Conservation (phyloP, 2,329 filamentous ascomycete genomes). For the Fusarium sp. region DNA sequence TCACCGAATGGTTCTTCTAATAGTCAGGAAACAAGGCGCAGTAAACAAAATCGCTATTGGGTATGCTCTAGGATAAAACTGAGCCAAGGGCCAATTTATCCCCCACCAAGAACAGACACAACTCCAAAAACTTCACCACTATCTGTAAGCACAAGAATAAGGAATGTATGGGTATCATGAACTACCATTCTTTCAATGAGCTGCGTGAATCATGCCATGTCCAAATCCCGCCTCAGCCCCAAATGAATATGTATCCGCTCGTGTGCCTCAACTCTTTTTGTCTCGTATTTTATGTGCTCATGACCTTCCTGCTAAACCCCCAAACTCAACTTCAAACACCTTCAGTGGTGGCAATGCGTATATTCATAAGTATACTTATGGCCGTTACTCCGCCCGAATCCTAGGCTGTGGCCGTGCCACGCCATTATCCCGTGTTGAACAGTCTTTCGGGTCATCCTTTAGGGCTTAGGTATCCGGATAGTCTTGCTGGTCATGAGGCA, state of each 20-base stretch:
- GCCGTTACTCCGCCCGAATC: conserved; percentile 9
- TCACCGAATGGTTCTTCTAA: no score
- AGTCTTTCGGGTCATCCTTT: conserved; percentile 41
- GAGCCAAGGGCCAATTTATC: neutral
- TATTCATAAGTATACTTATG: conserved; percentile 7
- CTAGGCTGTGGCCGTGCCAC: conserved; percentile 12
- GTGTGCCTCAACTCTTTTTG: conserved; percentile 14
- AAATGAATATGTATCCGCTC: conserved; percentile 19
- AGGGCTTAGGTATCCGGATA: conserved; percentile 93
- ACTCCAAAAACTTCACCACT: neutral
- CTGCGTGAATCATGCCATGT: conserved; percentile 47
- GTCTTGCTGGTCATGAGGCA: conserved; percentile 97
- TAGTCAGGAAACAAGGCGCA: no score
- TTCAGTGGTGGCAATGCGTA: conserved; percentile 6
- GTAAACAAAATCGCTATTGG: no score
- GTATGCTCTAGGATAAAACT: no score
- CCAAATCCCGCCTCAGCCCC: conserved; percentile 29
- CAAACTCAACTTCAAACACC: neutral
- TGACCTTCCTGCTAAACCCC: conserved; percentile 9
- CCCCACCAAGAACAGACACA: neutral
- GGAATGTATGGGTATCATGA: conserved; percentile 49
- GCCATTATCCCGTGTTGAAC: conserved; percentile 34
- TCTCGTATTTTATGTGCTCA: conserved; percentile 11
- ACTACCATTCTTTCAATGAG: conserved; percentile 47
- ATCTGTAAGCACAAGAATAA: neutral